A percentile compares a stretch with the other conserved stretches of the same genome.
These are phyloP conservation scores for Corylus americana DNA, from an alignment of 306 rosid genomes.

Conservation along the genomic window DNA sequence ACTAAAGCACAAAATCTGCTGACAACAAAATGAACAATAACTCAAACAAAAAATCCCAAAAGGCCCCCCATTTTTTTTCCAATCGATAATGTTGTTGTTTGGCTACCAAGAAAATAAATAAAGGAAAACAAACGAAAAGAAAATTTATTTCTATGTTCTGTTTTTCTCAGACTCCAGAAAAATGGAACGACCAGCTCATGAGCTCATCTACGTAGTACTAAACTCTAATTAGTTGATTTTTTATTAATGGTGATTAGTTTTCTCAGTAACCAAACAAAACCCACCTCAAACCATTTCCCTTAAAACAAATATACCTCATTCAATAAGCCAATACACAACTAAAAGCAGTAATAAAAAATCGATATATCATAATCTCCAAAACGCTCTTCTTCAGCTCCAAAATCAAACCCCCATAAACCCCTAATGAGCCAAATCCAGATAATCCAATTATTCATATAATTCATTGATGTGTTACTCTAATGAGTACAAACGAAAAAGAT, in stretches of 20 bases:
- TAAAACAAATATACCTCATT: neutral
- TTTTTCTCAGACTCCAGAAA: neutral
- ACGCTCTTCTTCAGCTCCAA: neutral
- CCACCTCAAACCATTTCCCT: neutral
- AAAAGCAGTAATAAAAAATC: neutral
- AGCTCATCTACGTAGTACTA: neutral
- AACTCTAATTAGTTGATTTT: neutral
- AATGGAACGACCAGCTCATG: neutral
- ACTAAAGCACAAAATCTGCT: neutral
- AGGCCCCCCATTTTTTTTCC: neutral
- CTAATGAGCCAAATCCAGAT: constrained; percentile 1
- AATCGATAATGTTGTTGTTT: neutral
- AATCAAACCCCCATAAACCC: constrained; percentile 16
- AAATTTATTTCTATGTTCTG: neutral
- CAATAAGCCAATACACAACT: neutral
- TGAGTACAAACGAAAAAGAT: neutral
- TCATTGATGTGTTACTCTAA: neutral
- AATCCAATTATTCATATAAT: neutral
- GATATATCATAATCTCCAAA: neutral
- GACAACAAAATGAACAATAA: neutral
- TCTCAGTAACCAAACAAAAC: constrained; percentile 19
- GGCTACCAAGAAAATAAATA: neutral
- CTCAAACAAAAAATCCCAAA: neutral
- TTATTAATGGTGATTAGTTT: neutral
- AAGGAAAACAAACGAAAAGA: neutral